Conservation (phyloP, 495 filamentous ascomycete species). For the Neurospora sp. region DNA sequence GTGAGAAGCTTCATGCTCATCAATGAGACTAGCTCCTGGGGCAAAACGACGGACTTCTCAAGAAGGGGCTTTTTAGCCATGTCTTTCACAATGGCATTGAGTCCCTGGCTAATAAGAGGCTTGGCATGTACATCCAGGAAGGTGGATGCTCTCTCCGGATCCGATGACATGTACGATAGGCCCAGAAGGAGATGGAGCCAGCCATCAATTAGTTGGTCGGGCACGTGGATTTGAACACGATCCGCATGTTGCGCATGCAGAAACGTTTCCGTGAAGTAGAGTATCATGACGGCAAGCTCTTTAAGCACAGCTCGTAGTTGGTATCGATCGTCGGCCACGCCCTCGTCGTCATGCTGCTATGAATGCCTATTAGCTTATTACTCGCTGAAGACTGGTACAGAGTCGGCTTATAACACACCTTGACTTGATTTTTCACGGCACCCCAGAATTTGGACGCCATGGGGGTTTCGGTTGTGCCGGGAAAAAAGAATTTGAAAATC, state of each 20-base stretch:
- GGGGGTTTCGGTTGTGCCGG: conserved; percentile 7
- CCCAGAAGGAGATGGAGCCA: conserved; percentile 25
- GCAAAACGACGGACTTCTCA: conserved; percentile 23
- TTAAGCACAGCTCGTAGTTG: not conserved
- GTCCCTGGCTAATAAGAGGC: not conserved
- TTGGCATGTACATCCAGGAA: not conserved
- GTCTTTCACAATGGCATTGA: conserved; percentile 6
- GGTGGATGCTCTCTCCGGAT: not conserved
- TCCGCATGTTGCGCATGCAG: conserved; percentile 7
- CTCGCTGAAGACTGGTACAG: not conserved
- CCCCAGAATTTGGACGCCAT: conserved; percentile 28
- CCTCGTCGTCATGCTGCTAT: not conserved
- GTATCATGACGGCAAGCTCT: conserved; percentile 10
- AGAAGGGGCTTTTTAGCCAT: conserved; percentile 17
- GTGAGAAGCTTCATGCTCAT: conserved; percentile 22
- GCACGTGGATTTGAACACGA: conserved; percentile 13
- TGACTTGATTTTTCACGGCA: conserved; percentile 16
- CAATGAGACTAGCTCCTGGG: conserved; percentile 26
- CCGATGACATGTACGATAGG: conserved; percentile 6
- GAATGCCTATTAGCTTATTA: not conserved
- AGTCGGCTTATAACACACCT: conserved; percentile 5
- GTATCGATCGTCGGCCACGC: not conserved
- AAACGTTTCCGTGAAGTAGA: conserved; percentile 18
- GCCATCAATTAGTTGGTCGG: conserved; percentile 19
- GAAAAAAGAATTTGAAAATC: conserved; percentile 28